Evolutionary conservation across 768 basidiomycete genomes (phyloP), one percentile per base, ranked within the genome.

Genomic region (Tulasnella sp.): DNA sequence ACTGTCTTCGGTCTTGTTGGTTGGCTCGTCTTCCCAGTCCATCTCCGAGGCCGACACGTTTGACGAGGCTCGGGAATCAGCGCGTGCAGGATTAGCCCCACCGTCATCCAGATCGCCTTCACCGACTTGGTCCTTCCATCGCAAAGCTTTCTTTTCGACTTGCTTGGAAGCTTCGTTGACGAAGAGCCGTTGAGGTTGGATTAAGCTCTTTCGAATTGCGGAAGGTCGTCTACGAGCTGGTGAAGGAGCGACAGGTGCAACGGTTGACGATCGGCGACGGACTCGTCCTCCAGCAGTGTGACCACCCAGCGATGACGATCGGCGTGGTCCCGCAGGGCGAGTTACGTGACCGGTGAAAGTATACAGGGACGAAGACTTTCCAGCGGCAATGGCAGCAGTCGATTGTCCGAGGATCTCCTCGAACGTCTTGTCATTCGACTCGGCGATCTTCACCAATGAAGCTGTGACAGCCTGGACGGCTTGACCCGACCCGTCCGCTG

Each of bases 41-140:
- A 87, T 85, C 29, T 84, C 79, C 3, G 88, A 88, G 32, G 14
- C 74, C 71, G 64, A 80, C 75, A 59, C 79, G 44, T 79, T 79
- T 41, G 75, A 62, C 37, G 77, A 83, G 72, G 87, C 81, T 19
- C 78, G 79, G 16, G 82, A 75, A 42, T 82, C 78, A 29, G 78
- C 74, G 9, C 75, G 63, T 59, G 69, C 62, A 19, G 62, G 67
- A 78, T 62, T 76, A 75, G 75, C 26, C 71, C 72, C 37, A 74
- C 71, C 52, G 76, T 93, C 91, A 75, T 91, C 90, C 62, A 94
- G 81, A 67, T 88, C 84, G 34, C 92, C 92, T 77, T 89, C 88
- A n/a, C 92, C 92, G 6, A 84, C 91, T 79, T 94, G 90, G 75
- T 94, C 92, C 71, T 84, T 86, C 93, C 93, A 95, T 77, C 94